Evolutionary conservation across 495 filamentous ascomycete genomes (phyloP), one percentile per base, ranked within the genome.

Genomic region (Articulospora tetracladia): DNA sequence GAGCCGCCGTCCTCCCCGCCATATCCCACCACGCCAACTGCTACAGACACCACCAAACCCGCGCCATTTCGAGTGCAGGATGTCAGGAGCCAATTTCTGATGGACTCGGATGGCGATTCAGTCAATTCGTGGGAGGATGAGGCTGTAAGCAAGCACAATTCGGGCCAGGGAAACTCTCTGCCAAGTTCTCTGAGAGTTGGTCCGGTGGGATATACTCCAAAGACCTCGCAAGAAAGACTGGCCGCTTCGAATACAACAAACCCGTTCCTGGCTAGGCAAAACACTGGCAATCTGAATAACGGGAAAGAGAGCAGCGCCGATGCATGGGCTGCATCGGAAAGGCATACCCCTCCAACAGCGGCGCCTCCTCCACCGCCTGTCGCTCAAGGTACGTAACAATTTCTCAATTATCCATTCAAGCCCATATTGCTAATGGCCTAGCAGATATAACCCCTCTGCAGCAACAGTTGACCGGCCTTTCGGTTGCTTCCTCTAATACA

Each of bases 191-290:
- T 76, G 36, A 55, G 64, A 49, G 69, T 71, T 41, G 70, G 70
- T 7, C 53, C 60, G 20, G 32, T 62, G 32, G 66, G 55, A 34
- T 66, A 65, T 53, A 61, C 63, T 13, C 59, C 46, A 27, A 60
- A 58, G 3, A 54, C 39, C 17, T 61, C 58, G 39, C 49, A 59
- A 64, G 62, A 66, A 59, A 24, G n/a, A 53, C 24, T 41, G 64
- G 59, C 51, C 51, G 63, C 58, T 66, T 19, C n/a, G 28, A 25
- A 24, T 58, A 66, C 34, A 57, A 82, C 79, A n/a, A 83, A 83
- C 53, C 80, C 80, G 2, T 83, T 80, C 68, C 24, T 72, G 28
- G 78, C 77, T 61, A 73, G 74, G 30, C 77, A 79, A 51, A 70
- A 69, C 22, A 64, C 62, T 19, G 58, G 46, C 30, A 26, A 26